These are phyloP conservation scores for Zymoseptoria pseudotritici DNA, from an alignment of 2,329 filamentous ascomycete species.

Conservation along the genomic window DNA sequence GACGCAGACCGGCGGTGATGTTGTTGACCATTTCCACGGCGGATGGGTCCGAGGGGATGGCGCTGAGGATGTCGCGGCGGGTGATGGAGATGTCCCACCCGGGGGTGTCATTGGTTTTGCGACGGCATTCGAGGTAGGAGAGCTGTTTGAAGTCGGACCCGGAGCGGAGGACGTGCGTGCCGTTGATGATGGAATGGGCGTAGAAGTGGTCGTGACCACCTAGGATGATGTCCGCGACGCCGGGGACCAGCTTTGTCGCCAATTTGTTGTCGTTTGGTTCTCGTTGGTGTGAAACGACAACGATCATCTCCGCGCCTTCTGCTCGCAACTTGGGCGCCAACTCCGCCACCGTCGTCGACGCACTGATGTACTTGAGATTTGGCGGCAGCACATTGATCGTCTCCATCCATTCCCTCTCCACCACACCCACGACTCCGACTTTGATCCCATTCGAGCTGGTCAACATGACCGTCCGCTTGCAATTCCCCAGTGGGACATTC, in stretches of 20 bases:
- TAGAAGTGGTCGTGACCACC: slow-evolving; percentile 92
- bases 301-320: slow-evolving; percentile 72
- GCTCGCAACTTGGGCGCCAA: slow-evolving; percentile 65
- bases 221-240: slow-evolving; percentile 70
- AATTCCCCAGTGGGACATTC: slow-evolving; percentile 66
- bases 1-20: slow-evolving; percentile 64
- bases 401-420: slow-evolving; percentile 79
- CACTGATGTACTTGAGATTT: slow-evolving; percentile 72
- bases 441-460: slow-evolving; percentile 78
- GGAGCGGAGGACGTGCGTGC: slow-evolving; percentile 75
- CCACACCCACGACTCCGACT: slow-evolving; percentile 76
- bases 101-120: slow-evolving; percentile 40
- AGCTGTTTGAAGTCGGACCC: slow-evolving; percentile 90
- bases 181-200: slow-evolving; percentile 66
- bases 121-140: slow-evolving; percentile 74
- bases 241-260: slow-evolving; percentile 61
- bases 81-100: slow-evolving; percentile 60
- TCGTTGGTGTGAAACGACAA: slow-evolving; percentile 77
- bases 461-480: slow-evolving; percentile 66
- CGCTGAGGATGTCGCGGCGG: slow-evolving; percentile 47
- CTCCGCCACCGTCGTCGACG: slow-evolving; percentile 65
- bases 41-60: slow-evolving; percentile 55
- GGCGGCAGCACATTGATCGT: slow-evolving; percentile 84
- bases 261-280: slow-evolving; percentile 87
- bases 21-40: slow-evolving; percentile 58